Evolutionary conservation across 1,284 basidiomycete species (phyloP), one percentile per base, ranked within the genome.

Genomic region (Blastosporella zonata): DNA sequence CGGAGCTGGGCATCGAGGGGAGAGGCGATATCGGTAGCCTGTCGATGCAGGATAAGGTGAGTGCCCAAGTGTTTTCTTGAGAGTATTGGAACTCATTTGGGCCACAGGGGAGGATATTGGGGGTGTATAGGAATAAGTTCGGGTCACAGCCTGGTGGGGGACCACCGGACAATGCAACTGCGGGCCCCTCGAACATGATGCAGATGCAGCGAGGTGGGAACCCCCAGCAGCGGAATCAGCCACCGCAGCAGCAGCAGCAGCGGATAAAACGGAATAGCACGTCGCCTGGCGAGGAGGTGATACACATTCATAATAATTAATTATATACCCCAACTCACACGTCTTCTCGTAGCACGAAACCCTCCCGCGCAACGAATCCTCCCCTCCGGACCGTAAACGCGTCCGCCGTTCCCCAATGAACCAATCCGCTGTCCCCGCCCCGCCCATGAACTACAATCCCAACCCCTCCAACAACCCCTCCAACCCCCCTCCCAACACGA

Each of bases 221-320:
- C 6, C 56, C 51, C 20, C 56, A 62, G 47, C 59, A 59, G 22
- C 59, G 59, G 31, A 63, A 52, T 15, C 57, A 54, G 28, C 59
- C 46, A 25, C 49, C 47, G 21, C 60, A 52, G 39, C 63, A 59
- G 48, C 66, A 56, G 46, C 69, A 67, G 39, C 72, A 73, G 35
- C 64, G 68, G 5, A 64, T 67, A 28, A 87, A 88, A 61, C 75
- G 85, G 41, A 82, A 69, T 55, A 86, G 84, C 56, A 82, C 81
- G 10, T 84, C 84, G 1, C 84, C 85, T 4, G 79, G 76, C 40
- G 84, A 85, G 61, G 85, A 86, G 62, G 84, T 87, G 59, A 57
- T 17, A 34, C 13, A 3, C 13, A 25, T 25, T 13, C 10, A 13
- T 33, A n/a, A n/a, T n/a, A n/a, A n/a, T 33, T 50, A 3, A 45